Percentiles rank a stretch among this genome's conserved stretches.
Conservation (phyloP, 257 asterid genomes). For the Linaria vulgaris region DNA sequence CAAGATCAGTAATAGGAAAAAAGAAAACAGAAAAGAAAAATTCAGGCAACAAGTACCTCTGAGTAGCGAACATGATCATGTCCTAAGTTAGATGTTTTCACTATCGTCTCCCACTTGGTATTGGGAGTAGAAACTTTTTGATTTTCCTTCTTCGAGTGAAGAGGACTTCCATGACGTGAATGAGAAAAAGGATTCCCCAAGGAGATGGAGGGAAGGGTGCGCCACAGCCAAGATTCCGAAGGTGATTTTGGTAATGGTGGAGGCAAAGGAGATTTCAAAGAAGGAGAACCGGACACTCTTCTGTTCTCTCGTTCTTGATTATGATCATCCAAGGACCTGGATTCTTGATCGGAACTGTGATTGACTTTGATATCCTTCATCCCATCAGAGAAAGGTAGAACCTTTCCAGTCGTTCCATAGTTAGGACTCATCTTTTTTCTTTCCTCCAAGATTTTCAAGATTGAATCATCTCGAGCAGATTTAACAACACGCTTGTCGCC, state of each 20-base stretch:
- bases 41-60: conserved; percentile 43
- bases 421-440: conserved; percentile 29
- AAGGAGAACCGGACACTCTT: conserved; percentile 25
- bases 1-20: conserved; percentile 11
- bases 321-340: conserved; percentile 17
- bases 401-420: conserved; percentile 21
- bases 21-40: not conserved
- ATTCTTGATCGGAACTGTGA: conserved; percentile 18
- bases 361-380: conserved; percentile 20
- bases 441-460: conserved; percentile 19
- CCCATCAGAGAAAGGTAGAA: conserved; percentile 30
- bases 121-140: conserved; percentile 40
- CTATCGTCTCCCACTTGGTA: conserved; percentile 84
- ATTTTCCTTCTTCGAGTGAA: conserved; percentile 43
- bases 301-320: conserved; percentile 25
- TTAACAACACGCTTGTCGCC: conserved; percentile 18
- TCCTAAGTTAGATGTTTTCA: conserved; percentile 54
- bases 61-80: conserved; percentile 59
- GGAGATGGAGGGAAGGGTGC: conserved; percentile 60
- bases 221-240: conserved; percentile 97
- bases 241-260: conserved; percentile 99
- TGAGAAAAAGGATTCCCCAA: conserved; percentile 59
- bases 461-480: conserved; percentile 17
- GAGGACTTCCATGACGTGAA: conserved; percentile 39
- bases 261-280: conserved; percentile 52